Base-by-base conservation (phyloP, 2,329 filamentous ascomycete species). In the Trichoderma cornu-damae region DNA sequence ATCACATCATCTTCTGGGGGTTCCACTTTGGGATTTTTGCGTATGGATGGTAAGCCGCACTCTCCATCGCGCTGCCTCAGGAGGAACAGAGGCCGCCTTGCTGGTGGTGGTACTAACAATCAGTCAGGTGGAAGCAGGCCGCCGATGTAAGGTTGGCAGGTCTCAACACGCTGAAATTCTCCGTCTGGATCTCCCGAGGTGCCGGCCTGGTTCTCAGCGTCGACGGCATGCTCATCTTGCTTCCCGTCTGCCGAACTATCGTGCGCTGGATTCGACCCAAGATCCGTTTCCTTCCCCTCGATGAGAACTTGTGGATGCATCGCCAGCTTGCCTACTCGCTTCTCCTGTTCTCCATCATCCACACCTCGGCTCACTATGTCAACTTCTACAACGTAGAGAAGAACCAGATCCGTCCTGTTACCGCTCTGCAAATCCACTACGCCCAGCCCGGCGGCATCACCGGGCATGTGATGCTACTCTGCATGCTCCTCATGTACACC, bases 401-500 rank as follows among this genome's bases (percentile, higher is more conserved):
- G 65, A 83, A 80, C 0, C 90, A 96, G 70, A 82, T 96, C 54
- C 86, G 94, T 52, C 86, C 87, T 2, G 82, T 89, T 46, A 84
- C 85, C 3, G 94, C 94, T 3, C 74, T 97, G 6, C 81, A 97
- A 68, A 96, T 97, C 62, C 94, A 97, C 73, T 99, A 96, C 71
- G 82, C 84, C 1, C 83, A 96, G 69, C 83, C 91, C 49, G 92
- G 90, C 67, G 94, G 94, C 60, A 88, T 97, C 61, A 99, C 94
- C 2, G 94, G 94, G 6, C 94, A 99, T 73, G 82, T 96, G 61
- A 99, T 99, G 94, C 82, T 97, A 24, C 79, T 99, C n/a, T 97
- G 92, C 80, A 99, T 99, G 94, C 77, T 99, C 61, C 76, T 99
- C 61, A 99, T 99, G 81, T 99, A 96, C 75, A 99, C 94, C 1